Percentiles rank a stretch among this genome's conserved stretches.
phyloP scores from a whole-genome alignment of 2,329 filamentous ascomycete species.

The Colletotrichum sidae region DNA sequence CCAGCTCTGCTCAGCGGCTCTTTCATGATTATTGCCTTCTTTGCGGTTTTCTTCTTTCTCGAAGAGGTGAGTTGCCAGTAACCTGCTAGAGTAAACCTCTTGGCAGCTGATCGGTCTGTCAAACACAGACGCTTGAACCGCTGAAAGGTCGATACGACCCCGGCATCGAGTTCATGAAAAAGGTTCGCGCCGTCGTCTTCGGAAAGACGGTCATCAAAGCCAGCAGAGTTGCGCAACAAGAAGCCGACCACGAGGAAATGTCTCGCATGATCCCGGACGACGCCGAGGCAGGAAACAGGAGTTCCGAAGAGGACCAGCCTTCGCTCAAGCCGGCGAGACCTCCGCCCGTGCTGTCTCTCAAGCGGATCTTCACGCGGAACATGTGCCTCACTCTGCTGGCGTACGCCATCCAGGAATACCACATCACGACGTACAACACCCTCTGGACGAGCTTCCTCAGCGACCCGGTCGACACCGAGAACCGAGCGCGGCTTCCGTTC shows the following conservation, averaged over 20 bases:
- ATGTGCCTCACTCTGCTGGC: slow-evolving; percentile 16
- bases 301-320: neutral
- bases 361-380: slow-evolving; percentile 16
- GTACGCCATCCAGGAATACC: slow-evolving; percentile 19
- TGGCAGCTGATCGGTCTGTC: too few species aligned
- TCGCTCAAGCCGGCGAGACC: slow-evolving; percentile 1
- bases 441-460: slow-evolving; percentile 24
- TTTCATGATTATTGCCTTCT: slow-evolving; percentile 12
- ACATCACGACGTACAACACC: slow-evolving; percentile 18
- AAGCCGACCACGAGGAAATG: slow-evolving; percentile 5
- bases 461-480: slow-evolving; percentile 18
- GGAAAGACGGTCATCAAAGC: neutral
- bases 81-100: too few species aligned
- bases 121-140: slow-evolving; percentile 5
- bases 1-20: slow-evolving; percentile 2
- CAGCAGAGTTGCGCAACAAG: slow-evolving; percentile 5
- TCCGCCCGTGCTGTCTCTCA: neutral
- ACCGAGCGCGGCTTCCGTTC: slow-evolving; percentile 11
- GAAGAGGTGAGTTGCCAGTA: slow-evolving; percentile 11
- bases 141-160: slow-evolving; percentile 13
- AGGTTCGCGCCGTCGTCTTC: neutral
- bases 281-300: neutral
- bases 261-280: slow-evolving; percentile 16
- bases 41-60: slow-evolving; percentile 15
- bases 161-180: neutral